Conservation (phyloP, 305 asterid genomes). For the Withania somnifera region DNA sequence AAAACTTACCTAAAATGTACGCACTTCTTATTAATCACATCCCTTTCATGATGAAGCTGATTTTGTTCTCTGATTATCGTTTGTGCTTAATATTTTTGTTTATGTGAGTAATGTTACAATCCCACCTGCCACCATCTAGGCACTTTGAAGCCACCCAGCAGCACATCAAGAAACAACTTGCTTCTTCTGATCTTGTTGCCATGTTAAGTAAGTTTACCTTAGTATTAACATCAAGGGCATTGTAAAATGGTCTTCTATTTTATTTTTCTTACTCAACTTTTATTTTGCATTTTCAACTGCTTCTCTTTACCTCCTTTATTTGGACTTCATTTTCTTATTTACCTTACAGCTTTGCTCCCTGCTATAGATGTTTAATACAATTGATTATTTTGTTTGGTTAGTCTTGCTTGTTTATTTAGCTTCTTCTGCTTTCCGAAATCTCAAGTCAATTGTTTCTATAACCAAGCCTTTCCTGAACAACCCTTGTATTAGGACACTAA, state of each 20-base stretch:
- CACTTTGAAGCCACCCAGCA: constrained; percentile 69
- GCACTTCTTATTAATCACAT: too few species aligned
- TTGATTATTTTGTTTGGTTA: neutral
- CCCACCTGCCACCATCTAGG: constrained; percentile 23
- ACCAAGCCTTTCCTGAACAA: neutral
- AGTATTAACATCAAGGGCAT: neutral
- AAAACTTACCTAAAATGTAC: constrained; percentile 56
- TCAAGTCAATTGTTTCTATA: neutral
- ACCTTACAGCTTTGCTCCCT: neutral
- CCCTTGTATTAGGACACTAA: neutral
- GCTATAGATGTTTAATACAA: neutral
- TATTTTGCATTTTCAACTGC: neutral
- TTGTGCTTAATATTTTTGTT: neutral
- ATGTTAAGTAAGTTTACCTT: constrained; percentile 57
- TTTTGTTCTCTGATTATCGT: neutral
- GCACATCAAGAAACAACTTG: constrained; percentile 47
- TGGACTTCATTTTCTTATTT: neutral
- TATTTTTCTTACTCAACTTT: neutral
- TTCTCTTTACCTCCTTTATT: neutral
- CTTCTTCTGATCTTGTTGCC: constrained; percentile 50
- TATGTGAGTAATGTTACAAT: neutral
- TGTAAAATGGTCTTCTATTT: neutral
- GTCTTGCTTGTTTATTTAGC: neutral
- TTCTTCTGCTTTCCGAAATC: neutral
- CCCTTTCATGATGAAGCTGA: too few species aligned